Evolutionary conservation across 768 basidiomycete species (phyloP).

Genomic region (Leucogyrophana mollusca): DNA sequence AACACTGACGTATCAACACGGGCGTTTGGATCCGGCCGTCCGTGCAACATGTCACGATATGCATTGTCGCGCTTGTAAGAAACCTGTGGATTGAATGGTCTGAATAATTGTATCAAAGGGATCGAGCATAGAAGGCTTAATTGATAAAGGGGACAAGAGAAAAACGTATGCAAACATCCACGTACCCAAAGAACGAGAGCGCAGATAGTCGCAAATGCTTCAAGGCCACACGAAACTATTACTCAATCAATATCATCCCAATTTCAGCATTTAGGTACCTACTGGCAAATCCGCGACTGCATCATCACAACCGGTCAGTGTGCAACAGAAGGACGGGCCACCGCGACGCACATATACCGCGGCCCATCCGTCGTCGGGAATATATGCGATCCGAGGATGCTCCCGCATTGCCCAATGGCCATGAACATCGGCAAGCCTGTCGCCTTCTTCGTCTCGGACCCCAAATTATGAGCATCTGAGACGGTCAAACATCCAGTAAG

Average conservation of each 20-base stretch:
- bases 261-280: constrained; percentile 14
- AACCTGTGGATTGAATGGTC: no score
- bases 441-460: constrained; percentile 67
- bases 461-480: constrained; percentile 61
- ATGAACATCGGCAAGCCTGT: constrained; percentile 69
- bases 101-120: no score
- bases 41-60: constrained; percentile 49
- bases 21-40: constrained; percentile 42
- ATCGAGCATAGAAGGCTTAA: no score
- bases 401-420: constrained; percentile 70
- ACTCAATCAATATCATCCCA: constrained; percentile 7
- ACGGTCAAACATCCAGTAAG: no score
- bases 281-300: constrained; percentile 61
- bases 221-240: constrained; percentile 48
- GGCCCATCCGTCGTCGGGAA: constrained; percentile 60
- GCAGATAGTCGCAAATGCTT: constrained; percentile 55
- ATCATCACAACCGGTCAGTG: not conserved
- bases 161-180: not conserved
- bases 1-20: constrained; percentile 60
- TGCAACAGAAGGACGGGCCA: not conserved
- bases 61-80: constrained; percentile 66
- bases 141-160: not conserved
- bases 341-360: constrained; percentile 46
- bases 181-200: constrained; percentile 51
- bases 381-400: constrained; percentile 62